phyloP scores from a whole-genome alignment of 352 stramenopile species.

The Pythium brassicae region DNA sequence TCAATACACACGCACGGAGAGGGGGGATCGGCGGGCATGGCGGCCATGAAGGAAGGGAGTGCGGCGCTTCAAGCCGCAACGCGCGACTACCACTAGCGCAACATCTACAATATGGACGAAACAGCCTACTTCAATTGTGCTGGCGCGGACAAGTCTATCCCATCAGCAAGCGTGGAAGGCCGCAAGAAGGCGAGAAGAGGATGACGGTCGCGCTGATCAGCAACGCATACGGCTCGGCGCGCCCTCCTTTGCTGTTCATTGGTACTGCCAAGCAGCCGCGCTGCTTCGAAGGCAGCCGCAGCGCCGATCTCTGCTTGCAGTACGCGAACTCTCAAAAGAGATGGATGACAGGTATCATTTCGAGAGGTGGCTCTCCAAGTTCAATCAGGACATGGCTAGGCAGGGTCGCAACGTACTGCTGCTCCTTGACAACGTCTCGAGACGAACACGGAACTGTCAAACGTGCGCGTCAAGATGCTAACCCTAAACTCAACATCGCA shows the following conservation, averaged over 20 bases:
- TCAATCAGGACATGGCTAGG: not conserved
- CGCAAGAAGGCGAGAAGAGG: conserved; percentile 5
- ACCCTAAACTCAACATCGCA: not conserved
- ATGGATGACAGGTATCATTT: conserved; percentile 2
- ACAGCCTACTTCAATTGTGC: conserved; percentile 5
- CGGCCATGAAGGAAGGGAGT: no score
- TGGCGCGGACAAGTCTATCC: not conserved
- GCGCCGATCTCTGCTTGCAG: not conserved
- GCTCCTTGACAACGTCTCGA: not conserved
- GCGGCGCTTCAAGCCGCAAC: not conserved
- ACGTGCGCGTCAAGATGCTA: not conserved
- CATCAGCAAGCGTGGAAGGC: not conserved
- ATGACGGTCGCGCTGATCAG: not conserved
- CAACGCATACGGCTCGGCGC: conserved; percentile 1
- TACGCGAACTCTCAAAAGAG: not conserved
- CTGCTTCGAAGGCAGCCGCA: not conserved
- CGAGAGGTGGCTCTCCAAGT: not conserved
- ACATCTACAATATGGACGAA: no score
- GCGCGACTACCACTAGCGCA: conserved; percentile 3
- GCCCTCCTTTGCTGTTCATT: not conserved
- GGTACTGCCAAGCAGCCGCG: no score
- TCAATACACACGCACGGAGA: no score
- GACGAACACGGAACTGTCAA: not conserved
- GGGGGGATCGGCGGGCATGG: no score
- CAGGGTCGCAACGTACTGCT: not conserved